Conservation (phyloP, 805 yeast genomes). For the Jamesozyma lodderae region DNA sequence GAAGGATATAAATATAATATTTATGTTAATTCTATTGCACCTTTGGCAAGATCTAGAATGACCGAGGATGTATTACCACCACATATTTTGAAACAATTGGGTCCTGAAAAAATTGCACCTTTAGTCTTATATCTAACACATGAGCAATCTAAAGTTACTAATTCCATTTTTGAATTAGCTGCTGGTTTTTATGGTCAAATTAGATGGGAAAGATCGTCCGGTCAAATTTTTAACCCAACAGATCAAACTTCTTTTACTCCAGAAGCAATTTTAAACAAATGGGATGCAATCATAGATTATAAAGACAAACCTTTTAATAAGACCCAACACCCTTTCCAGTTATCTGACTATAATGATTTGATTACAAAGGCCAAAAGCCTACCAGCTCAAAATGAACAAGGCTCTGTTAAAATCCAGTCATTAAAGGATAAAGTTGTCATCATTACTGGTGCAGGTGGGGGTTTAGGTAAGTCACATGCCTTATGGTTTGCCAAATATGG, state of each 20-base stretch:
- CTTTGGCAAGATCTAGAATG: constrained; percentile 93
- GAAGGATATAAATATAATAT: constrained; percentile 86
- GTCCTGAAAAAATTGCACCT: constrained; percentile 89
- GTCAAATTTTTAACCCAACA: constrained; percentile 71
- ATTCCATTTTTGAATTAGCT: constrained; percentile 83
- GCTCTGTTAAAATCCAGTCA: constrained; percentile 41
- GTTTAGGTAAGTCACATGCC: constrained; percentile 89
- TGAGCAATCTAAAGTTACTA: constrained; percentile 51
- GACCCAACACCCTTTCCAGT: constrained; percentile 57
- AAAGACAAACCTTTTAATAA: constrained; percentile 46
- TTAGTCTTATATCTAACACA: constrained; percentile 74
- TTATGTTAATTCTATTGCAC: constrained; percentile 79
- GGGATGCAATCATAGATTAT: constrained; percentile 56
- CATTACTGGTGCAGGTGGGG: constrained; percentile 92
- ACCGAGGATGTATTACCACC: constrained; percentile 85
- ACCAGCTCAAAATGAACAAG: constrained; percentile 48
- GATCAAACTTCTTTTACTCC: constrained; percentile 60
- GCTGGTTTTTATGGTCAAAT: constrained; percentile 90
- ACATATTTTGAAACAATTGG: constrained; percentile 66
- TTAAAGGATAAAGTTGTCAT: constrained; percentile 79
- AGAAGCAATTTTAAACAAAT: constrained; percentile 65
- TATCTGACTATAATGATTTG: constrained; percentile 61
- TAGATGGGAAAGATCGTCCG: constrained; percentile 90
- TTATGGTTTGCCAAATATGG: constrained; percentile 79
- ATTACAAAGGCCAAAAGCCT: constrained; percentile 43